A percentile compares a stretch with the other conserved stretches of the same genome.
Evolutionary conservation across 2,329 filamentous ascomycete species (phyloP).

Genomic region (Stagonosporopsis tanaceti): DNA sequence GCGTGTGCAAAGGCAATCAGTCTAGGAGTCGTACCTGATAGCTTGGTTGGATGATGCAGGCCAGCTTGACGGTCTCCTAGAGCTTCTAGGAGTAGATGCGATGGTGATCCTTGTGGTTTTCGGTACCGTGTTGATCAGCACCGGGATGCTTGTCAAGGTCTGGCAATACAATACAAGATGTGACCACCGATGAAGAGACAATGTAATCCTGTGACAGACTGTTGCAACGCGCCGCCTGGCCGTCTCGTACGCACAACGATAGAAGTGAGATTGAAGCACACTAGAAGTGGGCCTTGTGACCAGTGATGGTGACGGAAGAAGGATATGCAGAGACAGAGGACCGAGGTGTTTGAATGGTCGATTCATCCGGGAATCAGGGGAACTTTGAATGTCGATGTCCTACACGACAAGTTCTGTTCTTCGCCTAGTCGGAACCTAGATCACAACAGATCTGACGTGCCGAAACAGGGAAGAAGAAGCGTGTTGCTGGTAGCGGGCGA

Average conservation of each 20-base stretch:
- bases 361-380: conserved; percentile 50
- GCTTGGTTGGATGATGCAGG: conserved; percentile 43
- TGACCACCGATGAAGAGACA: conserved; percentile 30
- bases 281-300: conserved; percentile 42
- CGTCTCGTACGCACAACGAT: conserved; percentile 27
- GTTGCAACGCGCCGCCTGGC: conserved; percentile 33
- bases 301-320: conserved; percentile 33
- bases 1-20: conserved; percentile 23
- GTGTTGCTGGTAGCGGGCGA: conserved; percentile 37
- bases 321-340: conserved; percentile 46
- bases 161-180: conserved; percentile 22
- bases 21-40: conserved; percentile 47
- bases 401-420: conserved; percentile 37
- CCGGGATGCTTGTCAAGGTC: conserved; percentile 13
- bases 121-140: conserved; percentile 14
- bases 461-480: conserved; percentile 43
- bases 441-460: conserved; percentile 38
- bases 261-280: conserved; percentile 32
- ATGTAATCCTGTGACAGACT: conserved; percentile 28
- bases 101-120: conserved; percentile 19
- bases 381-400: conserved; percentile 47
- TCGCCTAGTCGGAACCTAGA: conserved; percentile 37
- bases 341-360: conserved; percentile 42
- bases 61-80: conserved; percentile 46
- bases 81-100: conserved; percentile 18